A percentile compares a stretch with the other conserved stretches of the same genome.
Conservation (phyloP, 257 asterid genomes). For the Solanum sparsipilum region DNA sequence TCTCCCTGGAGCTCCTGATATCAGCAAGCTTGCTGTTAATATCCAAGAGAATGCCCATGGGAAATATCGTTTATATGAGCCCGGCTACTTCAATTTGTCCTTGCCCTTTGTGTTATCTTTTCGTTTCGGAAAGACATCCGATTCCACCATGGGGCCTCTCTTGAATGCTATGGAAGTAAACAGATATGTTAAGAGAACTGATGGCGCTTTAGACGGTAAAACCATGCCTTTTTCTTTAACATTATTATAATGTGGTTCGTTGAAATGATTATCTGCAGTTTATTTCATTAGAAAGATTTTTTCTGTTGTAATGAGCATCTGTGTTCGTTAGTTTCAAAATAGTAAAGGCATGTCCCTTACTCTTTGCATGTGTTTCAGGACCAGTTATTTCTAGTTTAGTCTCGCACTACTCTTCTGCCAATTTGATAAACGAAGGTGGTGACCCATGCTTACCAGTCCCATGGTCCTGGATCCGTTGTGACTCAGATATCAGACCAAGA, state of each 20-base stretch:
- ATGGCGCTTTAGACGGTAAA: slow-evolving; percentile 84
- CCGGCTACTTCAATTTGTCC: slow-evolving; percentile 72
- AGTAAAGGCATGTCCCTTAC: not conserved
- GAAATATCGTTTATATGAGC: slow-evolving; percentile 77
- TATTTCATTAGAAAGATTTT: not conserved
- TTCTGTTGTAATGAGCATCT: not conserved
- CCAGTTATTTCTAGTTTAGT: slow-evolving; percentile 44
- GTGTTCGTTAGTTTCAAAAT: not conserved
- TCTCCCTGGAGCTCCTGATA: slow-evolving; percentile 61
- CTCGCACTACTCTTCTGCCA: slow-evolving; percentile 33
- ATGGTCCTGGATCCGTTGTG: slow-evolving; percentile 92
- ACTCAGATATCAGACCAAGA: slow-evolving; percentile 65
- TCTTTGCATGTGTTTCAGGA: slow-evolving; percentile 39
- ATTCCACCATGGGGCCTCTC: slow-evolving; percentile 82
- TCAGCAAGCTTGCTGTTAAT: slow-evolving; percentile 72
- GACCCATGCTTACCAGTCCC: slow-evolving; percentile 94
- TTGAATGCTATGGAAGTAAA: slow-evolving; percentile 91
- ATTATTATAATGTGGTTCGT: not conserved
- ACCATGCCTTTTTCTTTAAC: not conserved
- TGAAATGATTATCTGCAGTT: not conserved
- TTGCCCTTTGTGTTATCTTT: slow-evolving; percentile 81
- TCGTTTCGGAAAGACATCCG: slow-evolving; percentile 65
- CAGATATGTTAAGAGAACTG: slow-evolving; percentile 58
- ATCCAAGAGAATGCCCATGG: slow-evolving; percentile 96
- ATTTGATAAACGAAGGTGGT: slow-evolving; percentile 92